Evolutionary conservation across 371 early-diverging fungal species (phyloP).

Genomic region (Lichtheimia hyalospora): DNA sequence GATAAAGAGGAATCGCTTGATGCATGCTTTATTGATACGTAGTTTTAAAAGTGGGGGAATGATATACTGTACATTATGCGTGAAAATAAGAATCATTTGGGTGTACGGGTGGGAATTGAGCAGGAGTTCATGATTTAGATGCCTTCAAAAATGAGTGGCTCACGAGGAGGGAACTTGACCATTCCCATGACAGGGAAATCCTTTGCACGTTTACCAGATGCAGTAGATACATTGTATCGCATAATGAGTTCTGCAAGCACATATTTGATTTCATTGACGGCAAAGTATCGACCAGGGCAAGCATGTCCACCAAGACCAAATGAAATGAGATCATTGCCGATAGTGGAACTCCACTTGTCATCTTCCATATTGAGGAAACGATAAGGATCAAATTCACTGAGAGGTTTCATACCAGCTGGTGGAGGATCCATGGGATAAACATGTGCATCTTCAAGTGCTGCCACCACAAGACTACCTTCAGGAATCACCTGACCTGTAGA

Average conservation of each 20-base stretch:
- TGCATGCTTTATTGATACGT: too few relatives aligned
- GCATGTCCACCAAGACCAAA: conserved; percentile 44
- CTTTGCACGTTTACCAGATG: conserved; percentile 25
- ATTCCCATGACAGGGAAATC: conserved; percentile 29
- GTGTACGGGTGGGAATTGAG: too few relatives aligned
- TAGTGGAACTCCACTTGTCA: conserved; percentile 19
- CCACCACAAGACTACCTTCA: conserved; percentile 33
- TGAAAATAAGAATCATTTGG: too few relatives aligned
- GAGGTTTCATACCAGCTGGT: conserved; percentile 5
- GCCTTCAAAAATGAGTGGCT: conserved; percentile 22
- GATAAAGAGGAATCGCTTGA: too few relatives aligned
- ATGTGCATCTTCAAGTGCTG: conserved; percentile 27
- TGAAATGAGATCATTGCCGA: conserved; percentile 8
- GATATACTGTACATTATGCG: too few relatives aligned
- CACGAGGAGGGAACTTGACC: conserved; percentile 29
- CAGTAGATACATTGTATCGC: conserved; percentile 22
- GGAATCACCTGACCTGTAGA: conserved; percentile 46
- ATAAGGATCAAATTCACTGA: conserved; percentile 28
- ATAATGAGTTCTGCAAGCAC: conserved; percentile 27
- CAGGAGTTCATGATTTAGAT: too few relatives aligned
- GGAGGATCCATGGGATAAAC: conserved; percentile 2
- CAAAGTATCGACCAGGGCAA: conserved; percentile 56
- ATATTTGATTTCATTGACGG: conserved; percentile 47
- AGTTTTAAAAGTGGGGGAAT: too few relatives aligned
- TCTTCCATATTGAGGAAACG: conserved; percentile 13